These are phyloP conservation scores for Diplodia intermedia DNA, from an alignment of 2,329 filamentous ascomycete species.

Conservation along the genomic window DNA sequence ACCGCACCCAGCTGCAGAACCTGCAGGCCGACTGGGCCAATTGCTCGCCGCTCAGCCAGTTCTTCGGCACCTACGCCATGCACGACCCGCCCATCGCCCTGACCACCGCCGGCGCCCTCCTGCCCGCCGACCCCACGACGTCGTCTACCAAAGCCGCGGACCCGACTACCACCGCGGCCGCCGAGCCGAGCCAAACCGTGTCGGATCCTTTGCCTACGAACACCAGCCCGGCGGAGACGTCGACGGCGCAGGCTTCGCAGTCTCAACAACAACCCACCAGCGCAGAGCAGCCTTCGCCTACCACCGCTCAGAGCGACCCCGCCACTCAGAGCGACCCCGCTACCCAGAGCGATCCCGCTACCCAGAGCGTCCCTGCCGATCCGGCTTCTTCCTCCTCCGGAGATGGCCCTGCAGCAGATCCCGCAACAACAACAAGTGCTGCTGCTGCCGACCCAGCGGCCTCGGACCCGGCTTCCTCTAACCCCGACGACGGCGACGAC, in stretches of 20 bases:
- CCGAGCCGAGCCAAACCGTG: neutral
- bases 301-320: too few species aligned
- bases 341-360: too few species aligned
- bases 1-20: slow-evolving; percentile 9
- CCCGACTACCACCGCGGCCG: neutral
- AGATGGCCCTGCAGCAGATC: neutral
- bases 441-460: neutral
- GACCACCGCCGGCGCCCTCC: neutral
- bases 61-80: slow-evolving; percentile 8
- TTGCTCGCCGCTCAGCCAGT: neutral
- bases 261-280: too few species aligned
- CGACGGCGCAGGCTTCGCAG: neutral
- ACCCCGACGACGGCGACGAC: neutral
- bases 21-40: neutral
- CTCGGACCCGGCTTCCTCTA: neutral
- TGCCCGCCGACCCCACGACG: neutral
- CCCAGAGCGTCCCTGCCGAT: neutral
- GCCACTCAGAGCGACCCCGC: neutral
- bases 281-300: too few species aligned
- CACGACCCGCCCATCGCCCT: slow-evolving; percentile 5
- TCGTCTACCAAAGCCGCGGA: neutral
- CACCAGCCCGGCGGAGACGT: neutral
- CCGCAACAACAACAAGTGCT: neutral
- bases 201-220: neutral
- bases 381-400: neutral